Evolutionary conservation across 345 rosid species (phyloP), one percentile per base, ranked within the genome.

Genomic region (Eucalyptus cladocalyx): DNA sequence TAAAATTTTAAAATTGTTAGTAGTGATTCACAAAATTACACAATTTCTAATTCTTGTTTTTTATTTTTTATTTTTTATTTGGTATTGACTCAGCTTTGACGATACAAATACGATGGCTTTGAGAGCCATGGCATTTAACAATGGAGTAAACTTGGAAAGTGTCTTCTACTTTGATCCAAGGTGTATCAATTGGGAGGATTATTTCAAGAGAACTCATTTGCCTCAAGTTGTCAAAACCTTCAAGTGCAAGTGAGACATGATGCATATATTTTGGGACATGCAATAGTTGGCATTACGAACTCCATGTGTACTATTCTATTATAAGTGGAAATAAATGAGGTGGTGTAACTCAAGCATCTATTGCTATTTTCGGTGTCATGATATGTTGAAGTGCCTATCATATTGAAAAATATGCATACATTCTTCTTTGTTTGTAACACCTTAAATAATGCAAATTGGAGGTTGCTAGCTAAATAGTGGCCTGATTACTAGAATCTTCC

Each of bases 151-250:
- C 34, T 18, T 15, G 3, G 89, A 56, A 7, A 53, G 8, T 21
- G 42, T 87, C 86, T 94, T 95, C 87, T 87, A 90, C 89, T 93
- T 95, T 3, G 95, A 95, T 89, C 95, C 95, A 7, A 93, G 88
- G 26, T 5, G 51, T 80, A 92, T 95, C 89, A 48, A 91, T 18
- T 95, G 96, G 97, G 95, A 95, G 14, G 94, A 93, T 80, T 95
- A 96, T 90, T 69, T 95, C 87, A 45, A 86, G 69, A 90, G 91
- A 5, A 89, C 34, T 85, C 97, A 95, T 62, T 32, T 96, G 80
- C 94, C 97, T 40, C 95, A 96, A 3, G 53, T 95, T 28, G 83
- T 72, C 83, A 37, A 72, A 19, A 11, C 83, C 42, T 72, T 37
- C 83, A 2, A 21, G 45, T 3, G 3, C 45, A 37, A 72, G 83